phyloP scores from a whole-genome alignment of 2,329 filamentous ascomycete species.

The Onygena corvina region DNA sequence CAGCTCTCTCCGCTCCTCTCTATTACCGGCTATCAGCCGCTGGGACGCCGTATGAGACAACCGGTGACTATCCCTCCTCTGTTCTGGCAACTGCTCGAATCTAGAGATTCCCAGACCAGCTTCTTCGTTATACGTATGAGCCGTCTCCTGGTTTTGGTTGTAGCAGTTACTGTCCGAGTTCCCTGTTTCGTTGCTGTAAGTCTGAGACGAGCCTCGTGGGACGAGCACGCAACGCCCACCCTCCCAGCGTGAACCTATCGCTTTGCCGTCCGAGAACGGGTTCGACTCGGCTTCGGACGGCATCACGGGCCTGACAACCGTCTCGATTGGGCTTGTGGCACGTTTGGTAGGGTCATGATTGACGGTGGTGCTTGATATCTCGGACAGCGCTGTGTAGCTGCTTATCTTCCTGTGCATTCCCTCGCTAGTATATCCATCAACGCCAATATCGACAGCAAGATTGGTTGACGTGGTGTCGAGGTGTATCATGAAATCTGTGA shows the following conservation, averaged over 20 bases:
- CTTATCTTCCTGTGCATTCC: conserved; percentile 23
- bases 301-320: conserved; percentile 5
- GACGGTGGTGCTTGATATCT: conserved; percentile 26
- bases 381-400: conserved; percentile 23
- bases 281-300: conserved; percentile 7
- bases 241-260: background rate
- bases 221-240: background rate
- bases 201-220: conserved; percentile 9
- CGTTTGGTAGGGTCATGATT: conserved; percentile 24
- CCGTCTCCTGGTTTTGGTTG: conserved; percentile 1
- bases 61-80: conserved; percentile 13
- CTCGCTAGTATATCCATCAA: background rate
- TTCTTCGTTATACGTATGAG: background rate
- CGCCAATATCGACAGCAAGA: background rate
- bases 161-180: conserved; percentile 5
- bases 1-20: conserved; percentile 17
- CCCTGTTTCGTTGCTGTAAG: background rate
- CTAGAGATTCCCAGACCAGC: conserved; percentile 11
- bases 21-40: conserved; percentile 17
- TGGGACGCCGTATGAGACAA: conserved; percentile 18
- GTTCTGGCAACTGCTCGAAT: conserved; percentile 9
- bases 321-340: conserved; percentile 13
- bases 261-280: conserved; percentile 14
- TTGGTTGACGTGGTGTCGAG: background rate
- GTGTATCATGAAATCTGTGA: background rate